Conservation (phyloP, 495 filamentous ascomycete genomes). For the Parachaetomium inaequale region DNA sequence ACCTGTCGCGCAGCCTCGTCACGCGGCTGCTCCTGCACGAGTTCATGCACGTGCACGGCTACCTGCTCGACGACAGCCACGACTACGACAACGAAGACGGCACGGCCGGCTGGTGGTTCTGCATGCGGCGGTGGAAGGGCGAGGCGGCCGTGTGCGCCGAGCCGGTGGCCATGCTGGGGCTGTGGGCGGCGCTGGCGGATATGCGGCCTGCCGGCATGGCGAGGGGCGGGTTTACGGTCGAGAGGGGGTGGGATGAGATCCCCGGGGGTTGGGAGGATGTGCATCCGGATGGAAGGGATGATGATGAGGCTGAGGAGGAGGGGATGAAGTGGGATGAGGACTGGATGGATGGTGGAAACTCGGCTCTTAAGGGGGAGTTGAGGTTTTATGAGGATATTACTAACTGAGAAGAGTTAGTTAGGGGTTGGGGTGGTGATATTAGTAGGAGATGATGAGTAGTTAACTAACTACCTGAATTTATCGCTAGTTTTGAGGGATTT, state of each 20-base stretch:
- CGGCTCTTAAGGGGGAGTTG: neutral
- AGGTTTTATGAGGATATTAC: neutral
- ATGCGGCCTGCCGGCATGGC: neutral
- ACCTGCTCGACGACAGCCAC: constrained; percentile 8
- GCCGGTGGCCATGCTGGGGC: constrained; percentile 2
- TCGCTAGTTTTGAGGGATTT: no score
- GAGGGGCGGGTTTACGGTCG: constrained; percentile 1
- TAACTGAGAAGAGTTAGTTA: neutral
- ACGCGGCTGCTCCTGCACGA: constrained; percentile 6
- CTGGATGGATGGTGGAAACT: neutral
- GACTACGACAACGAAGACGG: neutral
- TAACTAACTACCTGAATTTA: no score
- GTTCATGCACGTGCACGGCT: constrained; percentile 16
- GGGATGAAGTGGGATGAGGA: neutral
- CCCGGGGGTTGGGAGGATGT: neutral
- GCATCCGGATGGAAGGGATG: constrained; percentile 11
- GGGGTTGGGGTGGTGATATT: no score
- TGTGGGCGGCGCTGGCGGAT: constrained; percentile 10
- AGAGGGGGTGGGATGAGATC: constrained; percentile 1
- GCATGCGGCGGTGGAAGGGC: constrained; percentile 9
- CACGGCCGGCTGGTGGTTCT: constrained; percentile 11
- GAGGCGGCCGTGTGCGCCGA: constrained; percentile 4
- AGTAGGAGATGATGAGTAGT: no score
- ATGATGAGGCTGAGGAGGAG: neutral
- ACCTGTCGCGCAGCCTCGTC: neutral